phyloP scores from a whole-genome alignment of 192 early-diverging fungal species.

The Chytriomyces hyalinus region DNA sequence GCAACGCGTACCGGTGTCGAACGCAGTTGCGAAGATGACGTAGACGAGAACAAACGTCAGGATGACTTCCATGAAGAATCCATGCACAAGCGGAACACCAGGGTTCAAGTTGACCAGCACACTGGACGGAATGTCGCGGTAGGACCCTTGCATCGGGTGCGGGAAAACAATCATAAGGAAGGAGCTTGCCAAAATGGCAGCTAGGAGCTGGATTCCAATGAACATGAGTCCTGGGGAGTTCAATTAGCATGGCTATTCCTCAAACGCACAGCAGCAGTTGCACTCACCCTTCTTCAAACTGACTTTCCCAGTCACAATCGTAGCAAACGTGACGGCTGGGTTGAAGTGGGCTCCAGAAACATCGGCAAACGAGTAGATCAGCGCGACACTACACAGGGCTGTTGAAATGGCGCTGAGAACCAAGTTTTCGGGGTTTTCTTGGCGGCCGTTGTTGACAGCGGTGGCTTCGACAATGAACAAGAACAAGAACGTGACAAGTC shows the following conservation, averaged over 20 bases:
- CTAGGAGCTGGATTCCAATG: slow-evolving; percentile 60
- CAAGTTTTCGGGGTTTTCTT: slow-evolving; percentile 53
- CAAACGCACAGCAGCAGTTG: background rate
- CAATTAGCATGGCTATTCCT: background rate
- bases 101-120: slow-evolving; percentile 53
- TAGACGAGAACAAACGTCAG: slow-evolving; percentile 68
- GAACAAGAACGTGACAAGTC: slow-evolving; percentile 66
- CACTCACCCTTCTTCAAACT: slow-evolving; percentile 57
- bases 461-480: slow-evolving; percentile 62
- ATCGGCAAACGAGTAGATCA: slow-evolving; percentile 71
- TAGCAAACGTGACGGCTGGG: slow-evolving; percentile 68
- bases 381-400: slow-evolving; percentile 55
- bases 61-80: slow-evolving; percentile 64
- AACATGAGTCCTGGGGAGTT: slow-evolving; percentile 53
- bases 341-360: slow-evolving; percentile 72
- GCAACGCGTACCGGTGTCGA: slow-evolving; percentile 58
- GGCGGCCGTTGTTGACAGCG: slow-evolving; percentile 60
- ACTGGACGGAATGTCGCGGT: slow-evolving; percentile 43
- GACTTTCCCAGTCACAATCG: slow-evolving; percentile 62
- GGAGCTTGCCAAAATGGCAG: slow-evolving; percentile 54
- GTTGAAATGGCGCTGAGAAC: slow-evolving; percentile 58
- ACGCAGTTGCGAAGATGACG: slow-evolving; percentile 69
- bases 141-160: slow-evolving; percentile 38
- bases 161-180: slow-evolving; percentile 62
- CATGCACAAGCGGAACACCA: slow-evolving; percentile 47